Evolutionary conservation across 495 filamentous ascomycete genomes (phyloP).

Genomic region (Aspergillus baeticus): DNA sequence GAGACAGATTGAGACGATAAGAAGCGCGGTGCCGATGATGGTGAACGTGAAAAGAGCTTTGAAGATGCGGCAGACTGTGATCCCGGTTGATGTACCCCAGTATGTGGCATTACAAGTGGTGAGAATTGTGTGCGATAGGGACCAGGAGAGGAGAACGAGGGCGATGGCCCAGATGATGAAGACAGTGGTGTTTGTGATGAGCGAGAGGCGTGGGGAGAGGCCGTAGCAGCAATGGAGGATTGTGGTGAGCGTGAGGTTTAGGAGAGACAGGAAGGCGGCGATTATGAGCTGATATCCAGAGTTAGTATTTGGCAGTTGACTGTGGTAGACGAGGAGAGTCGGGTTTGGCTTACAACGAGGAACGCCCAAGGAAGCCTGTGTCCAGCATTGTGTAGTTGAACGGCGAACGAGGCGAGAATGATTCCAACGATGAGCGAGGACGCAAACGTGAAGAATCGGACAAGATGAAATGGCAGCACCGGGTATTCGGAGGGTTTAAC

Average conservation of each 20-base stretch:
- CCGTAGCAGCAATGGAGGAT: slow-evolving; percentile 55
- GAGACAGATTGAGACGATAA: slow-evolving; percentile 47
- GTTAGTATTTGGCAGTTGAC: slow-evolving; percentile 5
- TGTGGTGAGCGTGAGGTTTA: slow-evolving; percentile 52
- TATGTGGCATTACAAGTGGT: slow-evolving; percentile 51
- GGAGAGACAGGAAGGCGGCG: slow-evolving; percentile 53
- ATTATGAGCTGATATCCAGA: slow-evolving; percentile 47
- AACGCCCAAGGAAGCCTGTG: slow-evolving; percentile 64
- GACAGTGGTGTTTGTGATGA: slow-evolving; percentile 50
- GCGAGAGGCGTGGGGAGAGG: slow-evolving; percentile 56
- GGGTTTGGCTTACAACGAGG: slow-evolving; percentile 49
- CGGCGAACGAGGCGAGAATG: slow-evolving; percentile 62
- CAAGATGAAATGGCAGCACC: slow-evolving; percentile 54
- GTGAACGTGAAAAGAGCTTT: slow-evolving; percentile 67
- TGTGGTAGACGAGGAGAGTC: neutral
- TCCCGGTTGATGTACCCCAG: slow-evolving; percentile 58
- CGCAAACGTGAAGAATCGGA: slow-evolving; percentile 50
- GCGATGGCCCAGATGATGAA: slow-evolving; percentile 57
- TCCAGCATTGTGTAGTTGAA: slow-evolving; percentile 52
- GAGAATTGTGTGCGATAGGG: slow-evolving; percentile 54
- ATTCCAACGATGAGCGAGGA: slow-evolving; percentile 55
- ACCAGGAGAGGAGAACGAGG: slow-evolving; percentile 57
- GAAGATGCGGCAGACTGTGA: slow-evolving; percentile 62
- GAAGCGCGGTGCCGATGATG: slow-evolving; percentile 45
- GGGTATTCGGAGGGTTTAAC: slow-evolving; percentile 58